Evolutionary conservation across 1,284 basidiomycete genomes (phyloP), one percentile per base, ranked within the genome.

Genomic region (Ganoderma meredithae): DNA sequence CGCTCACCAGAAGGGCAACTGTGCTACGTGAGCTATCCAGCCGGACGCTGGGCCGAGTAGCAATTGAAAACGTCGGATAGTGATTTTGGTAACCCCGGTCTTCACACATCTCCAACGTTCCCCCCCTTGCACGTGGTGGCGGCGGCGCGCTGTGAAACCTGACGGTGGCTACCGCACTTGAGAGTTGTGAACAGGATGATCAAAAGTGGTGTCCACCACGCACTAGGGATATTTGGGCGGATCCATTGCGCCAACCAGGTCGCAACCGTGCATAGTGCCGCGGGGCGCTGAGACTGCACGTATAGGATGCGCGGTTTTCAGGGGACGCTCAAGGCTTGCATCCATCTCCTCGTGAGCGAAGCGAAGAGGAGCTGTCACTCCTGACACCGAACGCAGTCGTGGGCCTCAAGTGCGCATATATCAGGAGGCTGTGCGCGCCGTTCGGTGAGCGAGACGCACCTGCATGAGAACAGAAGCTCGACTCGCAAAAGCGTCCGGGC

Each of bases 271-370:
- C 22, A 49, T 49, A 22, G 47, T 4, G 47, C 22, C 47, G 13
- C 47, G 22, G 47, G 8, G 19, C 8, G 19, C 19, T 8, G 44
- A 19, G n/a, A n/a, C n/a, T 19, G 19, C 19, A 47, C 44, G 19
- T 19, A 47, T 19, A 47, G 44, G n/a, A 4, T n/a, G 44, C 25
- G 22, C 47, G 3, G 47, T 49, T 25, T 49, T 22, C 4, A 36
- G 22, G 13, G 47, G 3, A 22, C 22, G 10, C 47, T 12, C 22
- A 49, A 2, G 22, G 22, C 25, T 25, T 13, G 47, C 47, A 49
- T 49, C 47, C 47, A 49, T 49, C 47, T 25, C 12, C 47, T 49
- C 47, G 47, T 49, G 47, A 25, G 22, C 47, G 47, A 49, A 49
- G 47, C 47, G 47, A 49, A 49, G 47, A 49, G 47, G 25, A 49